Base-by-base conservation (phyloP, 441 rosid species). In the Erysimum pusillum region DNA sequence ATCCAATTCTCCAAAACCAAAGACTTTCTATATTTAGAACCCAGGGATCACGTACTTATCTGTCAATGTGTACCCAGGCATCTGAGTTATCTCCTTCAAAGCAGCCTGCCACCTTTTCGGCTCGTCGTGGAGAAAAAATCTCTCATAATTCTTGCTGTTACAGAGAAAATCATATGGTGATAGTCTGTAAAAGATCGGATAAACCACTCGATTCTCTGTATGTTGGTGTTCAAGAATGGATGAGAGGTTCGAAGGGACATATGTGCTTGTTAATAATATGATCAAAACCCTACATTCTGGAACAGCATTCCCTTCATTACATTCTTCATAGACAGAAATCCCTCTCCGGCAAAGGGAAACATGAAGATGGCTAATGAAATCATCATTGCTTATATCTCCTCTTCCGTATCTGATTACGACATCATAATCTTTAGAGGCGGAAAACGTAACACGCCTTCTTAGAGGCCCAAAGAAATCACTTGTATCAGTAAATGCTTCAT, bases 271-370 rank as follows among this genome's bases (percentile, higher is more conserved):
- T 14, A 71, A 65, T 10, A 77, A 5, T 0, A 76, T 35, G 34
- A 76, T 54, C 31, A 76, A 44, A 54, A 69, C 17, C 4, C 18
- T 54, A 28, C 80, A 69, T 13, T 63, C 9, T 35, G 66, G 66
- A 63, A 25, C 36, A 25, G 53, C 2, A 54, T 25, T 53, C 44
- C 15, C 65, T 35, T 44, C 66, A 63, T 45, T 7, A 25, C 28
- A 35, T 7, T 45, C 52, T 53, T 54, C 65, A 25, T 25, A 0
- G 42, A 76, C 80, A 63, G 53, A 76, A 13, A 76, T 25, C 48
- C 60, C 60, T 76, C 60, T 76, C 36, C 80, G 66, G 42, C 44
- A 63, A 3, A 76, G 60, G 5, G 80, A 15, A 52, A 71, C 75
- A 35, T 36, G 18, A 54, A 76, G 80, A 69, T 76, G 71, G 60